phyloP scores from a whole-genome alignment of 2,329 filamentous ascomycete genomes.

The Fusarium chuoi region DNA sequence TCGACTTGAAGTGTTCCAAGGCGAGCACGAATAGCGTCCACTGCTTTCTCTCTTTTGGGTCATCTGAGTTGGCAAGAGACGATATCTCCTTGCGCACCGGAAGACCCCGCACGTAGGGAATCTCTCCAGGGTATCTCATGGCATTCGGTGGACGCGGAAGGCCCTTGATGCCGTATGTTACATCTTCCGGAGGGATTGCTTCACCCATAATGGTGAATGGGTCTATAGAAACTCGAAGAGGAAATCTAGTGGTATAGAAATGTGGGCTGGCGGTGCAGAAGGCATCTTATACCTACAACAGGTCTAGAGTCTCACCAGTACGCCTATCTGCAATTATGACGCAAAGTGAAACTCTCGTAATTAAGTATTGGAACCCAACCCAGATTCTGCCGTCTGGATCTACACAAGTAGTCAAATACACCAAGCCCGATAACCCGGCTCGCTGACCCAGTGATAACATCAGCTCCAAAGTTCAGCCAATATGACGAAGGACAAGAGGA shows the following conservation, averaged over 20 bases:
- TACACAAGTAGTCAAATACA: accelerated
- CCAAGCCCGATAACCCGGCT: not conserved
- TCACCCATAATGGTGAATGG: not conserved
- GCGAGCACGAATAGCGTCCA: conserved; percentile 20
- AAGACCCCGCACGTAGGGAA: not conserved
- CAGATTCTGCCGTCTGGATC: not conserved
- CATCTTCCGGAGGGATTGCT: accelerated
- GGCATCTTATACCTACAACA: not conserved
- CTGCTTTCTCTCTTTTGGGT: not conserved
- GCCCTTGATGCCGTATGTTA: conserved; percentile 10
- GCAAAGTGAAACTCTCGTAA: not conserved
- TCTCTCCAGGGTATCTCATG: not conserved
- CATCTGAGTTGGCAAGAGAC: not conserved
- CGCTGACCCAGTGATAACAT: not conserved
- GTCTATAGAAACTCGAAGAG: accelerated
- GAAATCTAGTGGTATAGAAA: accelerated
- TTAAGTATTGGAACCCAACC: accelerated
- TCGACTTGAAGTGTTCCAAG: conserved; percentile 3
- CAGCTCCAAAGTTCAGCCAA: not conserved
- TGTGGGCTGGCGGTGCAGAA: accelerated
- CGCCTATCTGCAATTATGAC: not conserved
- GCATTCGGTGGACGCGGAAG: not conserved
- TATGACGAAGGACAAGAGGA: not conserved
- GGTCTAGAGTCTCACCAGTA: accelerated
- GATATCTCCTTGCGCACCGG: conserved; percentile 10